Percentiles rank a stretch among this genome's conserved stretches.
phyloP scores from a whole-genome alignment of 345 rosid species.

The Arabis alpina region DNA sequence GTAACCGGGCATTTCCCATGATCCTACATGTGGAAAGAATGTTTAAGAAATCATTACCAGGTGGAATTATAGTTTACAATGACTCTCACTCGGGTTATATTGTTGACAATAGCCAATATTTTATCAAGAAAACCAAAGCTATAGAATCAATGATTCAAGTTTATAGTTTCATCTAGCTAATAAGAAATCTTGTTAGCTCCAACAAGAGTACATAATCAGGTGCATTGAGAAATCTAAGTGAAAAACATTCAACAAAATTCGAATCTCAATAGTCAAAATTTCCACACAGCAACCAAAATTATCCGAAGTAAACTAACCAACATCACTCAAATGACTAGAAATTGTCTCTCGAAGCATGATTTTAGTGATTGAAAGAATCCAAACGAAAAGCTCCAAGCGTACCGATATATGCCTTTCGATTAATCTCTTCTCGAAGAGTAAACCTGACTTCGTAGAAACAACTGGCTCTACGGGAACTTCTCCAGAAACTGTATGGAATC shows the following conservation, averaged over 20 bases:
- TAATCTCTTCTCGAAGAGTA: slow-evolving; percentile 86
- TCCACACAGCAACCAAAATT: neutral
- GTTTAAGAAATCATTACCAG: slow-evolving; percentile 10
- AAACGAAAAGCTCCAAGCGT: slow-evolving; percentile 12
- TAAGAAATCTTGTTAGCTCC: neutral
- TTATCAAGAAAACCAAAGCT: slow-evolving; percentile 1
- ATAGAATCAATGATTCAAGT: neutral
- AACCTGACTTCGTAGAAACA: slow-evolving; percentile 77
- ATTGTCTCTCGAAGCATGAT: neutral
- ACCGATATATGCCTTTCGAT: slow-evolving; percentile 87
- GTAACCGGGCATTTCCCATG: slow-evolving; percentile 92
- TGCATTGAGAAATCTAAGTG: slow-evolving; percentile 1
- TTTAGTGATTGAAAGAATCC: neutral
- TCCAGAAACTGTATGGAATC: slow-evolving; percentile 70
- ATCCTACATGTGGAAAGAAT: slow-evolving; percentile 53
- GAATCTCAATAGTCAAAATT: neutral
- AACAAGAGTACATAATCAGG: neutral
- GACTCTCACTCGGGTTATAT: neutral
- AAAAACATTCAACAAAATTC: neutral
- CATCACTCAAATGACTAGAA: neutral
- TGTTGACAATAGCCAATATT: neutral
- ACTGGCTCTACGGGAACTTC: slow-evolving; percentile 96
- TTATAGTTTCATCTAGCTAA: neutral
- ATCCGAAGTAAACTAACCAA: slow-evolving; percentile 7
- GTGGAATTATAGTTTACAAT: slow-evolving; percentile 4